Evolutionary conservation across 208 protist species (phyloP).

Genomic region (Wallacemonas sp.): DNA sequence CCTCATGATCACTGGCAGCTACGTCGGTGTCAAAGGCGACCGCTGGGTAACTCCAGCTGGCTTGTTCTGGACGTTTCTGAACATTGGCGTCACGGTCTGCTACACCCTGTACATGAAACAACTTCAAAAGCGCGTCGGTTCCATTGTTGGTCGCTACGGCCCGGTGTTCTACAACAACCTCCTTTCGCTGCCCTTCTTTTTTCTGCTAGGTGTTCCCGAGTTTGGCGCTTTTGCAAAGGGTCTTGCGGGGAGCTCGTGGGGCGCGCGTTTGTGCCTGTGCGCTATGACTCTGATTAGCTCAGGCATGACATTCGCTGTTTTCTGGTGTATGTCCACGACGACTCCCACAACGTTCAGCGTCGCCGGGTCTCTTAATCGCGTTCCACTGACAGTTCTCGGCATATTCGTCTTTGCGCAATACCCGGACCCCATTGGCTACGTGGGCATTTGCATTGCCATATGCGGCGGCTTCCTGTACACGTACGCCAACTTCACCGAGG

Average conservation of each 20-base stretch:
- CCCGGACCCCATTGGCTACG: slow-evolving; percentile 62
- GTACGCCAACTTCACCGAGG: slow-evolving; percentile 43
- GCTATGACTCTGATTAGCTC: slow-evolving; percentile 65
- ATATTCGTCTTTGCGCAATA: slow-evolving; percentile 86
- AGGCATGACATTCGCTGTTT: slow-evolving; percentile 82
- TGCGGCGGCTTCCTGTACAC: slow-evolving; percentile 77
- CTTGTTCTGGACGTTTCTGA: slow-evolving; percentile 81
- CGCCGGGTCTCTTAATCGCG: slow-evolving; percentile 82
- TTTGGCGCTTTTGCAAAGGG: slow-evolving; percentile 10
- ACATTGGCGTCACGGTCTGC: slow-evolving; percentile 67
- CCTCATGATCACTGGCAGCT: slow-evolving; percentile 69
- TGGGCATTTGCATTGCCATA: slow-evolving; percentile 78
- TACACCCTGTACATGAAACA: slow-evolving; percentile 91
- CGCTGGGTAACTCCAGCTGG: slow-evolving; percentile 74
- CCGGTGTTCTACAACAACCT: slow-evolving; percentile 91
- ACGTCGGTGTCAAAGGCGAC: slow-evolving; percentile 64
- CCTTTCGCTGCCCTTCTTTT: slow-evolving; percentile 76
- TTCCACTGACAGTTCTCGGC: slow-evolving; percentile 80
- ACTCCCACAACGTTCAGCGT: slow-evolving; percentile 92
- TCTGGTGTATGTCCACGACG: slow-evolving; percentile 90
- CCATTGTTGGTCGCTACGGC: slow-evolving; percentile 71
- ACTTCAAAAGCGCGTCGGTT: slow-evolving; percentile 50
- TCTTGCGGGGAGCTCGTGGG: slow-evolving; percentile 17
- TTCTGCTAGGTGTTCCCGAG: slow-evolving; percentile 27
- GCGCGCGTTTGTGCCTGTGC: slow-evolving; percentile 36